A percentile compares a stretch with the other conserved stretches of the same genome.
Evolutionary conservation across 2,329 filamentous ascomycete species (phyloP).

Genomic region (Cladosporium colombiae): DNA sequence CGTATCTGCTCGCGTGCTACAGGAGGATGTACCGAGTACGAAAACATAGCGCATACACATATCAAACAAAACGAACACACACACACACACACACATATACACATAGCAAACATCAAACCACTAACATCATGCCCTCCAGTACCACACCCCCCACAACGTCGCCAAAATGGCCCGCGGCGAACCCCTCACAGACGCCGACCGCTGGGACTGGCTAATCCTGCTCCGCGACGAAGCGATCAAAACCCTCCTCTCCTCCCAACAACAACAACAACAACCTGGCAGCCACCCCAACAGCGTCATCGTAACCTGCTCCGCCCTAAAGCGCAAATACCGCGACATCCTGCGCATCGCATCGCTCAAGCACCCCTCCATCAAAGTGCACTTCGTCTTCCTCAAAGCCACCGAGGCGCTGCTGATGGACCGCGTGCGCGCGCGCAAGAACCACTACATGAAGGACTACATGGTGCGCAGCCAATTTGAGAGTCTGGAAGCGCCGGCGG

Average conservation of each 20-base stretch:
- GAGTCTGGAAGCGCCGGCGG: constrained; percentile 77
- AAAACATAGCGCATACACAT: not conserved
- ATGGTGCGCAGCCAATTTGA: constrained; percentile 95
- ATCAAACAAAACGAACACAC: not conserved
- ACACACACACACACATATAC: too few relatives aligned
- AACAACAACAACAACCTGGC: not conserved
- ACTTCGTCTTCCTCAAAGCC: constrained; percentile 90
- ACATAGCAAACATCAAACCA: not conserved
- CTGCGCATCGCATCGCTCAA: constrained; percentile 52
- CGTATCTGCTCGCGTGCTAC: not conserved
- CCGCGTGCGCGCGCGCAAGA: constrained; percentile 72
- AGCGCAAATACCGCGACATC: constrained; percentile 90
- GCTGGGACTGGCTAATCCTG: constrained; percentile 88
- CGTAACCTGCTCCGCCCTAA: constrained; percentile 91
- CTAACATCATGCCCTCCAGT: constrained; percentile 36
- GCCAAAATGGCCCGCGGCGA: constrained; percentile 86
- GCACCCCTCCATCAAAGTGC: constrained; percentile 56
- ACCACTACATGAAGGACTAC: constrained; percentile 91
- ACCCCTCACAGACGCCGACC: constrained; percentile 86
- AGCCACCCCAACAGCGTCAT: constrained; percentile 64
- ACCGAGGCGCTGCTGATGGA: constrained; percentile 72
- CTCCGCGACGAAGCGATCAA: constrained; percentile 49
- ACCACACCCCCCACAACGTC: constrained; percentile 52
- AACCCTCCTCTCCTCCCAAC: constrained; percentile 24
- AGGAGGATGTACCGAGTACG: not conserved